Base-by-base conservation (phyloP, 2,329 filamentous ascomycete genomes). In the Nemania sp. region DNA sequence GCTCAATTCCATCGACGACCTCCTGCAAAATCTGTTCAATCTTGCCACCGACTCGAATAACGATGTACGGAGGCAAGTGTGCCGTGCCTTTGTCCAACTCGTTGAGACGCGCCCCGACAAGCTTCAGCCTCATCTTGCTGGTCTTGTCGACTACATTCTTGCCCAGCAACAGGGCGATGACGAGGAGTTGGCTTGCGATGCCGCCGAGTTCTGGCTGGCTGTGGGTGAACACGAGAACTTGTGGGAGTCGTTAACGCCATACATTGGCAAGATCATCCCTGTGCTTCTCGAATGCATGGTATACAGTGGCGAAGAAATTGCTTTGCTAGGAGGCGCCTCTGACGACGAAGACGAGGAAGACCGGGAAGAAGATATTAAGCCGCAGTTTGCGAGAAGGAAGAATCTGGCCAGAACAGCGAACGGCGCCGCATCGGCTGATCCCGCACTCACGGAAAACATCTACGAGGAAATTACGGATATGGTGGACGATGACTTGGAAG, bases 151-250 rank as follows among this genome's bases (percentile, higher is more conserved):
- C 72, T 99, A 97, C 73, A 95, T 97, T 74, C 85, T 98, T 60
- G 82, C 87, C 32, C 95, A 99, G 74, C 95, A 99, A 75, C 87
- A 89, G 74, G 89, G 88, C 65, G 88, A 93, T 25, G 93, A 98
- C 66, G 89, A 93, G 57, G 92, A 98, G 43, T 81, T 99, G 60
- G 92, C 94, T 39, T 88, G 96, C 66, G 95, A 99, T 74, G 95
- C 95, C 9, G 92, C 95, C 5, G 95, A 99, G 75, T 99, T 99
- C 73, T 99, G 96, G 92, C 85, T 99, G 46, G 92, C 92, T 40
- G 88, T 96, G 18, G 93, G 92, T 62, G 95, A 97, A 74, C 91
- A 97, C 72, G 85, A 90, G 43, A 85, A 89, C 60, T 79, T 98
- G 54, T 92, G 91, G 79, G 83, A 87, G 67, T 84, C 87, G 0